Conservation (phyloP, 805 yeast species). For the Yarrowia yakushimensis region DNA sequence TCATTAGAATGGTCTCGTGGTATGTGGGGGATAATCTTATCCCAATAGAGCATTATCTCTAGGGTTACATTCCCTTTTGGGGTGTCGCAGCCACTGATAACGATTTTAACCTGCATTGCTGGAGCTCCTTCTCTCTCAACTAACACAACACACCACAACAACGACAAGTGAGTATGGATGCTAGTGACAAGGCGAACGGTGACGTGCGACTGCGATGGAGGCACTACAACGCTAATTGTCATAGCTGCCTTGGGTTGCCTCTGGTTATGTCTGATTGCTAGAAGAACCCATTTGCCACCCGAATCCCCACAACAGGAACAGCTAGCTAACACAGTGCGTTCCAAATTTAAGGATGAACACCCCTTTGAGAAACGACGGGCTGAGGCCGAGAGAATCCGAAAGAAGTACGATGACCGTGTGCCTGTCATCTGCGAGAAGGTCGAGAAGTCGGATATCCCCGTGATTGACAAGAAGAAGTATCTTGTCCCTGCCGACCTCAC, state of each 20-base stretch:
- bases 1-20: neutral
- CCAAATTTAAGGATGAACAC: constrained; percentile 92
- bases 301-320: neutral
- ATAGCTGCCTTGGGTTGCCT: neutral
- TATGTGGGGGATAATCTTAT: constrained; percentile 22
- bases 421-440: constrained; percentile 98
- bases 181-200: neutral
- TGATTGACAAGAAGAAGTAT: constrained; percentile 95
- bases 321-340: constrained; percentile 55
- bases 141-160: constrained; percentile 22
- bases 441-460: constrained; percentile 92
- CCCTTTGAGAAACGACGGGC: constrained; percentile 94
- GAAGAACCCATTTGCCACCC: constrained; percentile 10
- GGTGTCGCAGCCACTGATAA: constrained; percentile 24
- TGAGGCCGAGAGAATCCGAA: constrained; percentile 85
- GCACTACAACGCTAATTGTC: neutral
- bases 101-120: constrained; percentile 23
- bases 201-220: neutral
- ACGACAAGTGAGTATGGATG: constrained; percentile 19
- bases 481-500: constrained; percentile 94
- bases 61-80: constrained; percentile 3
- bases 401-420: constrained; percentile 84
- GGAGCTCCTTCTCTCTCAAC: constrained; percentile 20
- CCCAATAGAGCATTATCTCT: constrained; percentile 11
- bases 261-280: neutral